Percentiles rank a stretch among this genome's conserved stretches.
These are phyloP conservation scores for Peniophora sp. DNA, from an alignment of 1,284 basidiomycete species.

Conservation along the genomic window DNA sequence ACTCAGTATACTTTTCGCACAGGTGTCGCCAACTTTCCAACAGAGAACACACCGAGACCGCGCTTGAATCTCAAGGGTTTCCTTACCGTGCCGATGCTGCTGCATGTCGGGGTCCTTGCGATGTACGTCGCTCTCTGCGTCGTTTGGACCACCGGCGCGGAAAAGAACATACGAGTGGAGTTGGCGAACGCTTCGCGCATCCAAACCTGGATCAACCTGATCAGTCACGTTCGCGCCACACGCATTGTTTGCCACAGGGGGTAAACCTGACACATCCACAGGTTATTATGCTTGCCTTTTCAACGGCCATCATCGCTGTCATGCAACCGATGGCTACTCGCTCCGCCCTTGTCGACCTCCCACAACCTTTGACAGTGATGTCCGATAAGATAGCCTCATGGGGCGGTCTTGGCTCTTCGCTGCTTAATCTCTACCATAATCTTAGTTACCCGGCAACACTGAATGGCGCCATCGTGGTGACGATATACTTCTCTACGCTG, in stretches of 20 bases:
- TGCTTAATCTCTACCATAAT: background rate
- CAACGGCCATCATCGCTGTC: background rate
- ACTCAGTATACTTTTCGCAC: no score
- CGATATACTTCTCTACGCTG: background rate
- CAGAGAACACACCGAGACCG: no score
- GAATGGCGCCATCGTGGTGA: background rate
- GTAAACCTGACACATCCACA: background rate
- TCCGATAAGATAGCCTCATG: background rate
- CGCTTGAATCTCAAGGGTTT: no score
- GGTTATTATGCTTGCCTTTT: background rate
- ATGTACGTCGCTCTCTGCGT: background rate
- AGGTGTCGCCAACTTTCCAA: no score
- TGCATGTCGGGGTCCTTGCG: background rate
- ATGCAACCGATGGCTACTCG: background rate
- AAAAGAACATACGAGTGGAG: background rate
- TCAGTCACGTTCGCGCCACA: background rate
- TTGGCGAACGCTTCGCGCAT: background rate
- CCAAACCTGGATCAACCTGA: background rate
- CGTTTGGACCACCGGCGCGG: background rate
- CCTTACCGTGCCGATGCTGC: background rate
- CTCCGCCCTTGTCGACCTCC: background rate
- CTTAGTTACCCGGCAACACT: background rate
- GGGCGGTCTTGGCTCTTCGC: background rate
- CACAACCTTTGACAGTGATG: background rate
- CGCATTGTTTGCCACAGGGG: no score